phyloP scores from a whole-genome alignment of 1,284 basidiomycete species.

The Sporisorium scitamineum region DNA sequence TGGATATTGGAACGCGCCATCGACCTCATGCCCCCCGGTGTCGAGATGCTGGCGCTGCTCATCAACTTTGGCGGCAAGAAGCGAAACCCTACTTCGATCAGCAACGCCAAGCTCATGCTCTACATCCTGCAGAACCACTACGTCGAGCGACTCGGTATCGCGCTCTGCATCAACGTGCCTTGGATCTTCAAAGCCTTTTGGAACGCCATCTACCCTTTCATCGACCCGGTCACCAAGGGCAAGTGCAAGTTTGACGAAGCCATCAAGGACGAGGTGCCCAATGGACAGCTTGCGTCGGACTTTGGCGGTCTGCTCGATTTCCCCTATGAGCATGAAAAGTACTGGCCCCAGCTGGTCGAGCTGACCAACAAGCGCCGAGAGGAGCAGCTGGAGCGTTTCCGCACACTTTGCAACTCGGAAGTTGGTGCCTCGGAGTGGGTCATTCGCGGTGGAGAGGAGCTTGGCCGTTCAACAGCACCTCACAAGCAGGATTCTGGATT shows the following conservation, averaged over 20 bases:
- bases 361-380: conserved; percentile 74
- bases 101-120: conserved; percentile 66
- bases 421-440: conserved; percentile 69
- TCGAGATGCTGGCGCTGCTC: conserved; percentile 66
- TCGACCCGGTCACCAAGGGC: conserved; percentile 70
- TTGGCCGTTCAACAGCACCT: conserved; percentile 18
- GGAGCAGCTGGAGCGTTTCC: conserved; percentile 74
- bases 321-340: conserved; percentile 78
- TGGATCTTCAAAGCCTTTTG: conserved; percentile 61
- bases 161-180: conserved; percentile 68
- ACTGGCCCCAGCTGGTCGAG: conserved; percentile 78
- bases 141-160: conserved; percentile 69
- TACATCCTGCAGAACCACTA: conserved; percentile 68
- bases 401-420: conserved; percentile 59
- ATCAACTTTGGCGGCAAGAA: conserved; percentile 64
- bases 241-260: conserved; percentile 67
- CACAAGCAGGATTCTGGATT: conserved; percentile 46
- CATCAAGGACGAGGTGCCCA: conserved; percentile 61
- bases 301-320: conserved; percentile 65
- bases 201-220: conserved; percentile 69
- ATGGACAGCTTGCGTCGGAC: conserved; percentile 54
- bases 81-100: conserved; percentile 61
- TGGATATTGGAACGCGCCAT: conserved; percentile 70
- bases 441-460: conserved; percentile 67
- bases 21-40: conserved; percentile 69